These are phyloP conservation scores for Ustilago curta DNA, from an alignment of 1,284 basidiomycete species.

Conservation along the genomic window DNA sequence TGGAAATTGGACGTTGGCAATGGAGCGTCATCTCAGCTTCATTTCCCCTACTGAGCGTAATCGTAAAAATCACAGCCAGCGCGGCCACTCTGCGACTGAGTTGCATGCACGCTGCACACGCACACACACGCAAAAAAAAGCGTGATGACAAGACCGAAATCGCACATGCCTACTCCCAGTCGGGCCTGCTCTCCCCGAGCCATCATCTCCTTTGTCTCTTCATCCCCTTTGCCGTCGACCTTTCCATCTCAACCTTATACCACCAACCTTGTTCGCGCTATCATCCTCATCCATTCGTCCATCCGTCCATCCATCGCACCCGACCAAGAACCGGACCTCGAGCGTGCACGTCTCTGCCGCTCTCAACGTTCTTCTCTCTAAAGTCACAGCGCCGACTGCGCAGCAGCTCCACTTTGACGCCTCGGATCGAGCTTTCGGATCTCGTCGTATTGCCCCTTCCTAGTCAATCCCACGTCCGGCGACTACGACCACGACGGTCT, in stretches of 20 bases:
- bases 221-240: neutral
- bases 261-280: constrained; percentile 3
- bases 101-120: neutral
- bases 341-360: neutral
- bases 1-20: neutral
- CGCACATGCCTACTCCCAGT: constrained; percentile 2
- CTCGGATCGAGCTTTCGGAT: neutral
- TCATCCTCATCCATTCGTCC: too few relatives aligned
- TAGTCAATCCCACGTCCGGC: constrained; percentile 2
- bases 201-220: neutral
- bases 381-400: neutral
- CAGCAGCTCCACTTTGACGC: neutral
- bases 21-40: neutral
- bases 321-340: neutral
- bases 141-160: constrained; percentile 1
- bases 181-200: constrained; percentile 4
- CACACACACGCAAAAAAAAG: neutral
- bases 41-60: neutral
- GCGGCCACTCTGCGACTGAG: too few relatives aligned
- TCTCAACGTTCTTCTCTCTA: neutral
- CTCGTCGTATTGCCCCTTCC: neutral
- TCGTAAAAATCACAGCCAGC: neutral
- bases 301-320: constrained; percentile 2
- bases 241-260: constrained; percentile 9
- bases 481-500: neutral